Percentiles rank a stretch among this genome's conserved stretches.
phyloP scores from a whole-genome alignment of 2,329 filamentous ascomycete genomes.

The Cordyceps tenuipes region DNA sequence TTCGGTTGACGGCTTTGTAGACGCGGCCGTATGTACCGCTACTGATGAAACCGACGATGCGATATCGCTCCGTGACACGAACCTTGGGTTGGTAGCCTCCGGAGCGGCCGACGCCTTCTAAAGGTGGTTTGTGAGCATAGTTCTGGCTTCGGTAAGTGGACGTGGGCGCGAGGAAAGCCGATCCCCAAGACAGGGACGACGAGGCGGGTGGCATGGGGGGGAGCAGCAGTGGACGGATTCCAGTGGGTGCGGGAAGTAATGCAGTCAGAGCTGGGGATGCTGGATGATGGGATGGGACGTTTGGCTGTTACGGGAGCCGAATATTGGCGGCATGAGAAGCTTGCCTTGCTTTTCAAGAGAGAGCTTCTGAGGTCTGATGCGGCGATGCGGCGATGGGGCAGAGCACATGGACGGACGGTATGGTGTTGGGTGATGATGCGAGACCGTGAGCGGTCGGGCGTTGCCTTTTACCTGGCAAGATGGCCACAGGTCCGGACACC shows the following conservation, averaged over 20 bases:
- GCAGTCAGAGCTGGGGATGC: background rate
- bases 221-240: background rate
- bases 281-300: background rate
- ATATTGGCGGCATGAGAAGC: background rate
- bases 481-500: background rate
- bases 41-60: slow-evolving; percentile 96
- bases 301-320: background rate
- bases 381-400: background rate
- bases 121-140: slow-evolving; percentile 27
- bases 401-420: no score
- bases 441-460: background rate
- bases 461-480: background rate
- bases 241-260: background rate
- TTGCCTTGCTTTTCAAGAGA: background rate
- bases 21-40: slow-evolving; percentile 96
- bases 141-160: background rate
- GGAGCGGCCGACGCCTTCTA: slow-evolving; percentile 47
- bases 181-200: background rate
- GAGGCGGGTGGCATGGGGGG: slow-evolving; percentile 11
- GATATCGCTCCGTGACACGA: slow-evolving; percentile 84
- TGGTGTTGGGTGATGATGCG: background rate
- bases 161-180: background rate
- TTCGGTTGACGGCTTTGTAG: slow-evolving; percentile 80
- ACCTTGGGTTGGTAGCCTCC: slow-evolving; percentile 65
- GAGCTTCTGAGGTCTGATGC: background rate